A percentile compares a stretch with the other conserved stretches of the same genome.
Evolutionary conservation across 371 early-diverging fungal genomes (phyloP).

Genomic region (Saksenaea vasiformis): DNA sequence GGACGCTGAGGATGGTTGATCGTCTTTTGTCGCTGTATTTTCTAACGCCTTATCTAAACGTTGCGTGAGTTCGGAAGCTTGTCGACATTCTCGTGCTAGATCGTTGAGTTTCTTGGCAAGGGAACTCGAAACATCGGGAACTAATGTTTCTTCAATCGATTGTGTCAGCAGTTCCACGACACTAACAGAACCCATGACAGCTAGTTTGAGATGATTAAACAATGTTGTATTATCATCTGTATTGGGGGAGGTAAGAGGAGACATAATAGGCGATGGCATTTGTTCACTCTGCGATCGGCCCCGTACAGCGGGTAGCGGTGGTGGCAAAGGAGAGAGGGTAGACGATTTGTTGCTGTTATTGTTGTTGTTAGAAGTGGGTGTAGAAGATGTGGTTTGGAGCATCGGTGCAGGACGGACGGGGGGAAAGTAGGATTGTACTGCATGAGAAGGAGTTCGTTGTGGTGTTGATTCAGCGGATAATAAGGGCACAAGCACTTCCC

Average conservation of each 20-base stretch:
- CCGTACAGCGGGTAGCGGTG: conserved; percentile 1
- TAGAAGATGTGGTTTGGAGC: conserved; percentile 14
- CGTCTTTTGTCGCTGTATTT: conserved; percentile 15
- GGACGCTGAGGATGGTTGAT: conserved; percentile 1
- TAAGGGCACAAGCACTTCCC: conserved; percentile 39
- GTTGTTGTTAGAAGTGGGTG: conserved; percentile 8
- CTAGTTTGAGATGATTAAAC: conserved; percentile 35
- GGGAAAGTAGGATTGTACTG: neutral
- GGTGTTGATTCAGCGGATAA: conserved; percentile 6
- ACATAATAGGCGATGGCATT: conserved; percentile 17
- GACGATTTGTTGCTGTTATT: neutral
- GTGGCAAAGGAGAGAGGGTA: conserved; percentile 3
- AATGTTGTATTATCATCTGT: conserved; percentile 33
- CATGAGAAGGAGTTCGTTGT: conserved; percentile 4
- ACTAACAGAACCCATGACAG: conserved; percentile 37
- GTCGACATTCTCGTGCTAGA: conserved; percentile 21
- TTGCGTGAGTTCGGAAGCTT: conserved; percentile 29
- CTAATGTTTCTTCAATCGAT: conserved; percentile 31
- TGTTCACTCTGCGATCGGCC: conserved; percentile 31
- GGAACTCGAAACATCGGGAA: conserved; percentile 10
- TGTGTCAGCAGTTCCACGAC: conserved; percentile 32
- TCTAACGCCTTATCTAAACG: conserved; percentile 31
- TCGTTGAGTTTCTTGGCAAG: conserved; percentile 29
- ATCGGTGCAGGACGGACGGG: conserved; percentile 6
- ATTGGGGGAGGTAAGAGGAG: conserved; percentile 18